Evolutionary conservation across 768 basidiomycete species (phyloP).

Genomic region (Flagelloscypha sp.): DNA sequence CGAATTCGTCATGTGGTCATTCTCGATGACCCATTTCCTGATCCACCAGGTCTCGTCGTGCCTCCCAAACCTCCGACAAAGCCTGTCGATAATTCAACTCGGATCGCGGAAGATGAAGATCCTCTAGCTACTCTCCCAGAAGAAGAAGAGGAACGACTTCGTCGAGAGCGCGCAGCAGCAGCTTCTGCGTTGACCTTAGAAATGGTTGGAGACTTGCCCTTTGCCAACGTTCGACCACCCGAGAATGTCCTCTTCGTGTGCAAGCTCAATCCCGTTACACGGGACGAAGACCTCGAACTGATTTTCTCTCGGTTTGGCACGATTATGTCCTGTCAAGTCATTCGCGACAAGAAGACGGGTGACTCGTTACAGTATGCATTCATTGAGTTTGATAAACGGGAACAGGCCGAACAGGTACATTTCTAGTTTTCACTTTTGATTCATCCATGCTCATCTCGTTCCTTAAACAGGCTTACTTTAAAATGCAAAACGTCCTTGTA

Average conservation of each 20-base stretch:
- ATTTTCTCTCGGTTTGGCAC: constrained; percentile 94
- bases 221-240: constrained; percentile 94
- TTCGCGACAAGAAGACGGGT: constrained; percentile 90
- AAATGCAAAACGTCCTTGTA: constrained; percentile 98
- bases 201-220: constrained; percentile 98
- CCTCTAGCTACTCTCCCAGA: constrained; percentile 74
- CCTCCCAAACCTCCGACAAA: constrained; percentile 72
- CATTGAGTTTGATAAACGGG: constrained; percentile 92
- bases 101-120: constrained; percentile 94
- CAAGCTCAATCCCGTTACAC: constrained; percentile 93
- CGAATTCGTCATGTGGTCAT: constrained; percentile 94
- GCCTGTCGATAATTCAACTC: constrained; percentile 78
- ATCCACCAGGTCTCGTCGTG: constrained; percentile 66
- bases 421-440: constrained; percentile 1
- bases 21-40: constrained; percentile 92
- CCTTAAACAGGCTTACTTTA: constrained; percentile 78
- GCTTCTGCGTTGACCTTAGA: constrained; percentile 95
- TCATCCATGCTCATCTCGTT: constrained; percentile 5
- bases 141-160: constrained; percentile 73
- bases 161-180: constrained; percentile 81
- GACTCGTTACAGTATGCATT: constrained; percentile 98
- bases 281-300: constrained; percentile 92
- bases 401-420: constrained; percentile 86
- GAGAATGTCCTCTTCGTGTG: constrained; percentile 99
- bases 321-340: constrained; percentile 97